A percentile compares a stretch with the other conserved stretches of the same genome.
These are phyloP conservation scores for Debaryomyces coudertii DNA, from an alignment of 1,139 yeast genomes.

Conservation along the genomic window DNA sequence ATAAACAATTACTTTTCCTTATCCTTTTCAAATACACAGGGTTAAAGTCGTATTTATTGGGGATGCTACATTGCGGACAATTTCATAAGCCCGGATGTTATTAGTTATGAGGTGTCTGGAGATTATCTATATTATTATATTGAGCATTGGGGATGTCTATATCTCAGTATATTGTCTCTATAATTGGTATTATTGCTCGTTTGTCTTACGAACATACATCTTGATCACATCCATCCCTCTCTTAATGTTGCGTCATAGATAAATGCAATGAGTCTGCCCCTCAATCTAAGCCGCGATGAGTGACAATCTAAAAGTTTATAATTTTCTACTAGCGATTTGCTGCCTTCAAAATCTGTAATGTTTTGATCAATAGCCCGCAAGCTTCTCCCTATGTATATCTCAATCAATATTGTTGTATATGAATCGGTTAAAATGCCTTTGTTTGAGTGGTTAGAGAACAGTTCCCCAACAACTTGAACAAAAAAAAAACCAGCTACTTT, in stretches of 20 bases:
- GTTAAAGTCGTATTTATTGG: slow-evolving; percentile 19
- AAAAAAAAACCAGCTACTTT: neutral
- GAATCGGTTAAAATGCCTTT: neutral
- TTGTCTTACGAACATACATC: no score
- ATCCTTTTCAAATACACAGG: slow-evolving; percentile 16
- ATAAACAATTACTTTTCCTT: slow-evolving; percentile 12
- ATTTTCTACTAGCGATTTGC: neutral
- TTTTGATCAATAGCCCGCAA: neutral
- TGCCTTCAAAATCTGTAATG: neutral
- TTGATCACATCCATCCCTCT: no score
- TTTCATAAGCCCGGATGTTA: slow-evolving; percentile 16
- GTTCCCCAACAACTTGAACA: neutral
- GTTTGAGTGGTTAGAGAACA: neutral
- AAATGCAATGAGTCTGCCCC: neutral
- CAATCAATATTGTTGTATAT: neutral
- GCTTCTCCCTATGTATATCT: neutral
- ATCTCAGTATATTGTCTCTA: no score
- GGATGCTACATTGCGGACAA: slow-evolving; percentile 18
- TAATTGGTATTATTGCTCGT: no score
- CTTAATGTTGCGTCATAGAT: neutral
- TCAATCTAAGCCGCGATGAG: neutral
- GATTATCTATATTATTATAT: no score
- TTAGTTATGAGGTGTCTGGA: no score
- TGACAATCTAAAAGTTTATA: neutral
- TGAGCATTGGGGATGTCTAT: no score